Base-by-base conservation (phyloP, 805 yeast genomes). In the Cyberlindnera petersonii region DNA sequence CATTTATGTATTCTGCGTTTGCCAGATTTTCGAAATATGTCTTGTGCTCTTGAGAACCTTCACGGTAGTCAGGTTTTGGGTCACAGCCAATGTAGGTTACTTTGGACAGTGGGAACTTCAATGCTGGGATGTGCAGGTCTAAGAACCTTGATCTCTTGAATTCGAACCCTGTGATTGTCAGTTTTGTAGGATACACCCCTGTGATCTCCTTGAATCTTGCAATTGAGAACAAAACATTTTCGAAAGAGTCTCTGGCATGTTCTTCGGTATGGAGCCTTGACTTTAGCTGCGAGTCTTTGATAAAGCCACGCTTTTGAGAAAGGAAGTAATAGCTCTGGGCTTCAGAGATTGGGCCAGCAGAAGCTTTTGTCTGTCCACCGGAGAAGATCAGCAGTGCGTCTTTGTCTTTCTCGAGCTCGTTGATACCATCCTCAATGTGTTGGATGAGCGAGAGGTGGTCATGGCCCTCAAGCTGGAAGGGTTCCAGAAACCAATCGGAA, bases 201-300 rank as follows among this genome's bases (percentile, higher is more conserved):
- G 62, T 55, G 2, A 69, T 43, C 46, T 79, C 77, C 22, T 70
- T 56, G 53, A 69, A 84, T 36, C 77, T 61, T 24, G 73, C 65
- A 2, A 82, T 47, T 47, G 82, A 75, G 56, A 76, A 83, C 3
- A 83, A 43, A 6, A 85, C 72, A 57, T 86, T 86, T 53, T 86
- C 94, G 54, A 81, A 81, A 2, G 93, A 83, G 58, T 86, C 95
- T 27, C 86, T 62, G 0, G 95, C 87, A 55, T 59, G 81, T 48
- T 82, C 89, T 52, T 86, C 95, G 1, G 78, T 61, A 6, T 65
- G 44, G 1, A 81, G 59, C 20, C 55, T 47, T 5, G 38, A 26
- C 16, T 16, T 55, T 24, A n/a, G 14, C n/a, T n/a, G n/a, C 4
- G 18, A 27, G 4, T 39, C 38, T 3, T 30, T 31, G 4, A 44